These are phyloP conservation scores for Globomyces pollinis-pini DNA, from an alignment of 192 early-diverging fungal genomes.

Conservation along the genomic window DNA sequence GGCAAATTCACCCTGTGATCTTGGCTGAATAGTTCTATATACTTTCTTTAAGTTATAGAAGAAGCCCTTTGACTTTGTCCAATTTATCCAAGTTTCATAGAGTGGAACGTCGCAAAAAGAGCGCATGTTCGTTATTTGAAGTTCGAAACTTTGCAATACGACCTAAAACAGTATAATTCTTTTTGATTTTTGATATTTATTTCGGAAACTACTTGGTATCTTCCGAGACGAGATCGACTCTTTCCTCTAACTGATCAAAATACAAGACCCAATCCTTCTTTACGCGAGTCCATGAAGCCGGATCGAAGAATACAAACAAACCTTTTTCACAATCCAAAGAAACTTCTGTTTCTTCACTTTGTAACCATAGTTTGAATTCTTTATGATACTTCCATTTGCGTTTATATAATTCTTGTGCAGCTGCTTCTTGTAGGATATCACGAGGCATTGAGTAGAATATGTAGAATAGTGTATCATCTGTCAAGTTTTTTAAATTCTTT, in stretches of 20 bases:
- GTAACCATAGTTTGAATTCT: slow-evolving; percentile 83
- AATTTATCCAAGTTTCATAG: no score
- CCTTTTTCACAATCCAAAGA: slow-evolving; percentile 64
- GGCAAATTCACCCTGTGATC: no score
- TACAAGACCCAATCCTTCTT: slow-evolving; percentile 82
- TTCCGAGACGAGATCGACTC: slow-evolving; percentile 28
- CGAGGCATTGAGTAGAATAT: slow-evolving; percentile 96
- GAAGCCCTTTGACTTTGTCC: no score
- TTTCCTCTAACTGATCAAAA: slow-evolving; percentile 87
- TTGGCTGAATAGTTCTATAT: no score
- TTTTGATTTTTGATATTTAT: no score
- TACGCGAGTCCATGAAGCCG: slow-evolving; percentile 77
- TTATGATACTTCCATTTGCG: slow-evolving; percentile 97
- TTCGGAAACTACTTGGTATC: no score
- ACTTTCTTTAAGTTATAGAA: no score
- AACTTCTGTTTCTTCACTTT: slow-evolving; percentile 11
- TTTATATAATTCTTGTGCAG: slow-evolving; percentile 88
- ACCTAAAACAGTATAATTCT: no score
- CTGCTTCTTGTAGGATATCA: slow-evolving; percentile 83
- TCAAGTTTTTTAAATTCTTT: slow-evolving; percentile 62
- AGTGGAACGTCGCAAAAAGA: no score
- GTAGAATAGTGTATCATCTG: slow-evolving; percentile 95
- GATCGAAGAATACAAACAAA: slow-evolving; percentile 89
- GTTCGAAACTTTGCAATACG: no score
- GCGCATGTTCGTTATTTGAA: no score